Evolutionary conservation across 1,284 basidiomycete species (phyloP).

Genomic region (Mycena sp.): DNA sequence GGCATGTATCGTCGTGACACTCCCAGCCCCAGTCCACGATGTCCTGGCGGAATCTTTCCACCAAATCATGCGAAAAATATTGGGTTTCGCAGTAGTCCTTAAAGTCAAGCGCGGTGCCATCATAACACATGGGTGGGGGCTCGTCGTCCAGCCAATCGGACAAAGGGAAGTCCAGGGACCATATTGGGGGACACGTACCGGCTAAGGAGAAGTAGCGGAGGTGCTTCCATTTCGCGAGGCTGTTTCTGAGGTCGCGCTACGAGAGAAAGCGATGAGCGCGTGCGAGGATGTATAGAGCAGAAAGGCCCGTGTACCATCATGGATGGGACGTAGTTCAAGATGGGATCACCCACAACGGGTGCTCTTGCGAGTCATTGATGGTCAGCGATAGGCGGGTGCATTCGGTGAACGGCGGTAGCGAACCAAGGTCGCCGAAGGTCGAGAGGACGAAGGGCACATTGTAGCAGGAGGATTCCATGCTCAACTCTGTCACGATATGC

Average conservation of each 20-base stretch:
- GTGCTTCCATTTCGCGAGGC: constrained; percentile 1
- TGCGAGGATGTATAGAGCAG: background rate
- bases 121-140: no score
- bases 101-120: no score
- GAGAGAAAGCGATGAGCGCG: background rate
- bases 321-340: background rate
- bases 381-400: constrained; percentile 10
- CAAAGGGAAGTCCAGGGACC: no score
- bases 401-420: background rate
- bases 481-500: background rate
- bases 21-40: background rate
- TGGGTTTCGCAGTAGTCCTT: no score
- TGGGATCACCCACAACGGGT: no score
- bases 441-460: background rate
- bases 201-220: background rate
- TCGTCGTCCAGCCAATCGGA: no score
- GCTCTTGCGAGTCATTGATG: background rate
- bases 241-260: background rate
- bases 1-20: background rate
- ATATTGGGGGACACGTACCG: background rate
- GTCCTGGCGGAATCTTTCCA: background rate
- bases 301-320: background rate
- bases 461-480: background rate
- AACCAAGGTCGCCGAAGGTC: background rate
- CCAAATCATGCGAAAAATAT: no score